Percentiles rank a stretch among this genome's conserved stretches.
Evolutionary conservation across 495 filamentous ascomycete species (phyloP).

Genomic region (Aspergillus coremiiformis): DNA sequence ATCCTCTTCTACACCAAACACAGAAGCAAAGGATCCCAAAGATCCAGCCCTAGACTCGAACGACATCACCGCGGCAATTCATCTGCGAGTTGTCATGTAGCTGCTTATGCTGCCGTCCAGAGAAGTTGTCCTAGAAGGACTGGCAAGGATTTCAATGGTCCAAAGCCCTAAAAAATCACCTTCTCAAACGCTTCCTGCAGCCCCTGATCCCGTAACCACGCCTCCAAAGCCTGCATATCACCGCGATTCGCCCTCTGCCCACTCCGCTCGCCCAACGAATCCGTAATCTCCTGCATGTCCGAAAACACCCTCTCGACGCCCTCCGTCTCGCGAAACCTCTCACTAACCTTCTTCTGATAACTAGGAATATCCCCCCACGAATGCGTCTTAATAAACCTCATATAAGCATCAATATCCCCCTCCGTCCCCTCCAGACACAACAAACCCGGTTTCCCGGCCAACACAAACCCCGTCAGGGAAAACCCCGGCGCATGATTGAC

Average conservation of each 20-base stretch:
- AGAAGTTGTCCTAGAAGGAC: no score
- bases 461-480: slow-evolving; percentile 32
- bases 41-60: no score
- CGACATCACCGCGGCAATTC: no score
- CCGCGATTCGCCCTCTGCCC: slow-evolving; percentile 36
- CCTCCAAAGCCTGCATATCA: slow-evolving; percentile 42
- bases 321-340: slow-evolving; percentile 31
- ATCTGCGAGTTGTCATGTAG: no score
- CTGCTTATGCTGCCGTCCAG: no score
- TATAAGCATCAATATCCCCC: slow-evolving; percentile 31
- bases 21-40: no score
- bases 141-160: no score
- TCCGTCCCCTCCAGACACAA: slow-evolving; percentile 33
- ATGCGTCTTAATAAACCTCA: slow-evolving; percentile 39
- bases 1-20: no score
- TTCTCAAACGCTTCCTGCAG: slow-evolving; percentile 32
- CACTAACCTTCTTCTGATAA: slow-evolving; percentile 38
- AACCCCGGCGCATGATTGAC: slow-evolving; percentile 31
- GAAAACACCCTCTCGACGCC: slow-evolving; percentile 25
- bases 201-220: slow-evolving; percentile 25
- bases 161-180: slow-evolving; percentile 38
- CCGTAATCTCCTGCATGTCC: slow-evolving; percentile 37
- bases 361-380: slow-evolving; percentile 40
- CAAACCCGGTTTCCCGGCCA: slow-evolving; percentile 36
- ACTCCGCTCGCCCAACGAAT: slow-evolving; percentile 31